Evolutionary conservation across 805 yeast species (phyloP).

Genomic region (Lipomyces orientalis): DNA sequence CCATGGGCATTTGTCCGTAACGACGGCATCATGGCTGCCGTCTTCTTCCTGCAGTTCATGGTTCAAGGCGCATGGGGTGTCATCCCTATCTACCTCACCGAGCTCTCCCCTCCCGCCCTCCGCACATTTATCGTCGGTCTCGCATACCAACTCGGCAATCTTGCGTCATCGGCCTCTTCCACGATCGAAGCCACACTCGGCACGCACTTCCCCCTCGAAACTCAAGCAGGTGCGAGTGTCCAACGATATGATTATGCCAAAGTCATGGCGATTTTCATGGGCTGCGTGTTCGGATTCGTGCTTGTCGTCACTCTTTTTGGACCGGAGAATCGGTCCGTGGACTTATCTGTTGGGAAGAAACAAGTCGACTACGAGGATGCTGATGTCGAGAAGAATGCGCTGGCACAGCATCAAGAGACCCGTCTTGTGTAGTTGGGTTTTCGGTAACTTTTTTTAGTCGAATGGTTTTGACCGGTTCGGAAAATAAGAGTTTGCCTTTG

Average conservation of each 20-base stretch:
- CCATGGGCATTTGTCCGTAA: slow-evolving; percentile 60
- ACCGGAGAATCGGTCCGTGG: slow-evolving; percentile 46
- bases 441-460: background rate
- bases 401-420: background rate
- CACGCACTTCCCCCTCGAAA: slow-evolving; percentile 51
- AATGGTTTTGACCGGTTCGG: no score
- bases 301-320: slow-evolving; percentile 58
- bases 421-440: background rate
- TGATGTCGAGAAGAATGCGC: background rate
- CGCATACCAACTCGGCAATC: slow-evolving; percentile 73
- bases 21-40: slow-evolving; percentile 59
- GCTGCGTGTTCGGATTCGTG: slow-evolving; percentile 63
- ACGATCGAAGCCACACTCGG: slow-evolving; percentile 74
- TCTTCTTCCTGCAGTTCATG: slow-evolving; percentile 66
- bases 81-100: slow-evolving; percentile 67
- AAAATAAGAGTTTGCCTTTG: no score
- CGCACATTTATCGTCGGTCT: slow-evolving; percentile 67
- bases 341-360: slow-evolving; percentile 1
- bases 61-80: slow-evolving; percentile 81
- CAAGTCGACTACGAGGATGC: slow-evolving; percentile 6
- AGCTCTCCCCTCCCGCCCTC: slow-evolving; percentile 67
- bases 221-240: slow-evolving; percentile 16
- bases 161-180: slow-evolving; percentile 71
- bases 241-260: slow-evolving; percentile 63
- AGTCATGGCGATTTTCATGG: slow-evolving; percentile 73